Evolutionary conservation across 2,329 filamentous ascomycete species (phyloP).

Genomic region (Fusarium hostae): DNA sequence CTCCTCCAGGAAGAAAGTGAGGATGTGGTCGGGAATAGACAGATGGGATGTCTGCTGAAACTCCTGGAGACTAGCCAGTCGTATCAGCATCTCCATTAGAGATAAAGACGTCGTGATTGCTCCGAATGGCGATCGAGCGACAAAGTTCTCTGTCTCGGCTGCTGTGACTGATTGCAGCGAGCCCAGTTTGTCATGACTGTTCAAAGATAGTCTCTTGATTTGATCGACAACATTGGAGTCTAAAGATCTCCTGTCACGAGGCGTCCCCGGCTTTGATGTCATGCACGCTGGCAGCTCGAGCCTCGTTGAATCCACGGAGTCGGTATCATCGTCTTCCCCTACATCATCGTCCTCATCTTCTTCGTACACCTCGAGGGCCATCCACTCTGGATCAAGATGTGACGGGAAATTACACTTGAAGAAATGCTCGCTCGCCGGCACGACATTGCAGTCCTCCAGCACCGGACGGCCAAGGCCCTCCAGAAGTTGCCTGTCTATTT

Average conservation of each 20-base stretch:
- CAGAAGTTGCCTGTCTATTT: conserved; percentile 59
- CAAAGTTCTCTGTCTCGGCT: conserved; percentile 45
- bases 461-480: conserved; percentile 26
- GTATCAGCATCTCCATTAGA: conserved; percentile 87
- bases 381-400: conserved; percentile 88
- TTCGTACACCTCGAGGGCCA: conserved; percentile 86
- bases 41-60: conserved; percentile 91
- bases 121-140: conserved; percentile 60
- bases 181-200: conserved; percentile 15
- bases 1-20: conserved; percentile 85
- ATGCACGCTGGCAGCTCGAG: conserved; percentile 46
- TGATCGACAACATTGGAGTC: conserved; percentile 55
- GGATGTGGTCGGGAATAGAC: conserved; percentile 87
- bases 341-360: conserved; percentile 58
- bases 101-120: conserved; percentile 71
- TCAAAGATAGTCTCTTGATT: conserved; percentile 54
- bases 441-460: background rate
- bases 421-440: background rate
- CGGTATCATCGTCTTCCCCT: conserved; percentile 56
- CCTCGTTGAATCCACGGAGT: conserved; percentile 55
- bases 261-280: conserved; percentile 13
- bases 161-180: conserved; percentile 16
- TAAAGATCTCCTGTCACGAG: conserved; percentile 44
- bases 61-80: conserved; percentile 87
- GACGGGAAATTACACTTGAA: conserved; percentile 64